Percentiles rank a stretch among this genome's conserved stretches.
These are phyloP conservation scores for Falciphora oryzae DNA, from an alignment of 2,329 filamentous ascomycete species.

Conservation along the genomic window DNA sequence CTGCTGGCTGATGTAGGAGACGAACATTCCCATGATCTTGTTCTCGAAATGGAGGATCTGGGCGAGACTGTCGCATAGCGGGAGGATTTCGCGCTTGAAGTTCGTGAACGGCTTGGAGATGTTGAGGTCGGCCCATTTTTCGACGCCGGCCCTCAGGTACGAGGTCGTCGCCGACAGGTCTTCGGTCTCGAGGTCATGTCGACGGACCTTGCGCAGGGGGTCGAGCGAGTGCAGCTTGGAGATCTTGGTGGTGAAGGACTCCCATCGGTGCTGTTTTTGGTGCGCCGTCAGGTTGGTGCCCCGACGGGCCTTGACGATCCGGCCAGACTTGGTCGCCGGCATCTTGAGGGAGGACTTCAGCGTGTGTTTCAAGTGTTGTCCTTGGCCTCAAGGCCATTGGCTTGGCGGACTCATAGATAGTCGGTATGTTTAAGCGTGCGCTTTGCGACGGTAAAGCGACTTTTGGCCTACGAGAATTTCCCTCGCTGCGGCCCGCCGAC, in stretches of 20 bases:
- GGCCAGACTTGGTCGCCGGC: constrained; percentile 57
- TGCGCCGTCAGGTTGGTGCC: constrained; percentile 66
- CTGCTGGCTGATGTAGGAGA: constrained; percentile 65
- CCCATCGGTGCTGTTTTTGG: constrained; percentile 81
- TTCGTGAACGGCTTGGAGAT: constrained; percentile 72
- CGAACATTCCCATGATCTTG: constrained; percentile 72
- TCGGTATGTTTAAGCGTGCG: neutral
- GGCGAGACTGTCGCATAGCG: constrained; percentile 81
- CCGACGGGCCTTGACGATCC: constrained; percentile 64
- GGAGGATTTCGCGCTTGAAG: constrained; percentile 69
- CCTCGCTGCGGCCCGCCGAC: neutral
- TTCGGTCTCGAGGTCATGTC: constrained; percentile 75
- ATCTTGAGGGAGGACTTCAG: constrained; percentile 36
- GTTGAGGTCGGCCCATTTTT: constrained; percentile 90
- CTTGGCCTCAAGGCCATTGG: neutral
- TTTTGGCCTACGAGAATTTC: neutral
- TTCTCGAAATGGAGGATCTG: constrained; percentile 89
- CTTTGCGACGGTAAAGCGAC: too few species aligned
- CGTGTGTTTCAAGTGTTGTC: neutral
- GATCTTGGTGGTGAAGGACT: constrained; percentile 86
- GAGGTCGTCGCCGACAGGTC: constrained; percentile 73
- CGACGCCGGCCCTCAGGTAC: constrained; percentile 75
- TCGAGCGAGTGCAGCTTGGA: constrained; percentile 85
- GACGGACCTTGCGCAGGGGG: constrained; percentile 82
- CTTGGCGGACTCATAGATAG: neutral